Base-by-base conservation (phyloP, 164 flowering plant genomes). In the Hamamelis virginiana region DNA sequence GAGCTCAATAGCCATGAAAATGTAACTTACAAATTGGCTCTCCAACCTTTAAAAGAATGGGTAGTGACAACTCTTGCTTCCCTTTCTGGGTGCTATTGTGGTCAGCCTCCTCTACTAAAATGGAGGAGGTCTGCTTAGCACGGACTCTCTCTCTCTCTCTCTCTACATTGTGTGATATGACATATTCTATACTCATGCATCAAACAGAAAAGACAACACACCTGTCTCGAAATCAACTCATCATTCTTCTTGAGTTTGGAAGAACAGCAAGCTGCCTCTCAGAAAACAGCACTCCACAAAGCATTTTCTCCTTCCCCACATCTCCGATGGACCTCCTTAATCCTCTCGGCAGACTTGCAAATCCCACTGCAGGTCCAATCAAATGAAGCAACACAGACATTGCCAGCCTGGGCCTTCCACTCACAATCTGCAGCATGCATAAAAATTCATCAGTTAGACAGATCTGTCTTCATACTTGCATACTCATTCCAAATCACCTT, bases 291-390 rank as follows among this genome's bases (percentile, higher is more conserved):
- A 67, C 67, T 80, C 94, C 89, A 88, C 51, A 88, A 61, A 66
- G 87, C 81, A 14, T 83, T 86, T 64, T 83, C 91, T 22, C 88
- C 88, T 80, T 90, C 95, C 9, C 90, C 90, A 58, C 95, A 90
- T 25, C 92, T 82, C 47, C 74, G 76, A 59, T 90, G 95, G 56
- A 90, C 92, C 64, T 86, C 91, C 69, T 81, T 84, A 10, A 90
- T 90, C 78, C 92, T 84, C 38, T 90, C 92, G 5, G 86, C 85
- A 23, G 95, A 88, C 63, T 76, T 77, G 76, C 95, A 90, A 28
- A 88, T 86, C 44, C 92, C 95, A 66, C 91, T 86, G 80, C 95
- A 89, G 74, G 81, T 89, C 95, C 95, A 89, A 48, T 89, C 96
- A 69, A 90, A 90, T 9, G 96, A 90, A 43, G 96, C 96, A 50